Conservation (phyloP, 345 rosid genomes). For the Triadica sebifera region DNA sequence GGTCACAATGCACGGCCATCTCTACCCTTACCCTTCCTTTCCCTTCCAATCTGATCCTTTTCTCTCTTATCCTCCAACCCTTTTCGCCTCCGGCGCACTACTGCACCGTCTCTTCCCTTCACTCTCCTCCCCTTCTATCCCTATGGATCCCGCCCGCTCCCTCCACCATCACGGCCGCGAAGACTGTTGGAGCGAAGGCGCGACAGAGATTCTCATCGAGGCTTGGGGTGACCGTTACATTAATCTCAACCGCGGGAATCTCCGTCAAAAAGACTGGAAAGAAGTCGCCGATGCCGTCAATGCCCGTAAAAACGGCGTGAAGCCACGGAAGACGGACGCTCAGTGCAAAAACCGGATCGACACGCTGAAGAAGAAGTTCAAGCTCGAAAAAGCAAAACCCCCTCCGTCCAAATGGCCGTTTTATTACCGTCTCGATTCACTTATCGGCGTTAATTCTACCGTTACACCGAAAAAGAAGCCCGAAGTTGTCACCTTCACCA, state of each 20-base stretch:
- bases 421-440: slow-evolving; percentile 21
- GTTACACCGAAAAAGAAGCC: not conserved
- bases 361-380: slow-evolving; percentile 20
- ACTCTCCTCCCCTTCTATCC: not conserved
- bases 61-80: slow-evolving; percentile 23
- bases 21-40: slow-evolving; percentile 11
- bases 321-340: slow-evolving; percentile 12
- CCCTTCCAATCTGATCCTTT: slow-evolving; percentile 20
- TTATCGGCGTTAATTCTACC: slow-evolving; percentile 13
- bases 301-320: slow-evolving; percentile 8
- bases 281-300: slow-evolving; percentile 27
- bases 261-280: slow-evolving; percentile 30
- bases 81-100: slow-evolving; percentile 24
- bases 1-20: slow-evolving; percentile 43
- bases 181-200: slow-evolving; percentile 30
- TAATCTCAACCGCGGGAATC: slow-evolving; percentile 19
- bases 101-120: slow-evolving; percentile 14
- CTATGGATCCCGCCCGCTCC: slow-evolving; percentile 27
- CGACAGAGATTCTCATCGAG: slow-evolving; percentile 19
- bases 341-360: slow-evolving; percentile 25
- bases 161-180: slow-evolving; percentile 4
- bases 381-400: slow-evolving; percentile 22
- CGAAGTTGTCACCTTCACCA: not conserved
- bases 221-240: slow-evolving; percentile 26
- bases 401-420: slow-evolving; percentile 32